Percentiles rank a stretch among this genome's conserved stretches.
These are phyloP conservation scores for Phylloporus scabripes DNA, from an alignment of 768 basidiomycete species.

Conservation along the genomic window DNA sequence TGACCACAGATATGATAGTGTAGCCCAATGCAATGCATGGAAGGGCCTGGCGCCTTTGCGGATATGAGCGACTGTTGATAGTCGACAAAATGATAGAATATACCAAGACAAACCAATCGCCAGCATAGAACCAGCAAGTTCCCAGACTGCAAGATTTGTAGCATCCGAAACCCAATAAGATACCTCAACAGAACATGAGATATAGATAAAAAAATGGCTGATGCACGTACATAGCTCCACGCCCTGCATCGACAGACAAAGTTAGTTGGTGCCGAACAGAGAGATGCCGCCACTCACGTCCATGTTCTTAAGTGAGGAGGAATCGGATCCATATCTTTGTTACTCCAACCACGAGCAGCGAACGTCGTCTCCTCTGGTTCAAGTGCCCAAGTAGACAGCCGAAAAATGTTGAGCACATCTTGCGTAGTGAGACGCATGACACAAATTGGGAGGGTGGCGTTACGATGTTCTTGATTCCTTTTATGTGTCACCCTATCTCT, in stretches of 20 bases:
- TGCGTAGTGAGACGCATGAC: constrained; percentile 8
- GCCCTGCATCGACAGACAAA: constrained; percentile 27
- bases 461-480: constrained; percentile 1
- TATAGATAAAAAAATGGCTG: constrained; percentile 30
- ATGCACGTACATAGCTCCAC: constrained; percentile 58
- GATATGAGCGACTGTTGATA: not conserved
- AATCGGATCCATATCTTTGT: constrained; percentile 77
- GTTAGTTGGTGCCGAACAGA: not conserved
- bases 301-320: constrained; percentile 58
- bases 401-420: not conserved
- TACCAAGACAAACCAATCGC: constrained; percentile 72
- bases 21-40: constrained; percentile 68
- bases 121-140: constrained; percentile 66
- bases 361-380: constrained; percentile 49
- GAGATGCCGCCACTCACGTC: constrained; percentile 32
- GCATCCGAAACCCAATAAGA: constrained; percentile 26
- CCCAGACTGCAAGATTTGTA: constrained; percentile 21
- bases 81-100: constrained; percentile 4
- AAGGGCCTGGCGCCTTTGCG: constrained; percentile 57
- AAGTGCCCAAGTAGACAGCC: not conserved
- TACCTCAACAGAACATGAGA: not conserved
- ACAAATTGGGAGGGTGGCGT: not conserved
- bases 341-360: constrained; percentile 54
- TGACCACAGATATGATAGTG: constrained; percentile 63
- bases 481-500: constrained; percentile 6